Conservation (phyloP, 805 yeast genomes). For the Zygoascus flipseniorum region DNA sequence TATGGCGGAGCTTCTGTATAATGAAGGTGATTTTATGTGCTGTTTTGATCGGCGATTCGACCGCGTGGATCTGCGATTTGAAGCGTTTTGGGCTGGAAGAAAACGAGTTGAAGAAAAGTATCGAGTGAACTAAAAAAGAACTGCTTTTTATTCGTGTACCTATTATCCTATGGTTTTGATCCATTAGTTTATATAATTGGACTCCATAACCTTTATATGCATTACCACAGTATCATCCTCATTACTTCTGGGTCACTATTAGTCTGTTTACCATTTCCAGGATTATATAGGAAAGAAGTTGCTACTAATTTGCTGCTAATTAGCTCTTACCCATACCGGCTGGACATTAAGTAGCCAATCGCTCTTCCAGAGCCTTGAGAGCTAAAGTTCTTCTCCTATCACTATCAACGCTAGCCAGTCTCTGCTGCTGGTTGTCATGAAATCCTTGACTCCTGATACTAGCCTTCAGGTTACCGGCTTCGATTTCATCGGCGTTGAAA, state of each 20-base stretch:
- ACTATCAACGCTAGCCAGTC: constrained; percentile 21
- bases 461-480: constrained; percentile 65
- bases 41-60: constrained; percentile 35
- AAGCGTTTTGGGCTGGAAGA: constrained; percentile 22
- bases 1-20: constrained; percentile 32
- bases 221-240: background rate
- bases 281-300: no score
- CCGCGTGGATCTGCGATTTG: constrained; percentile 11
- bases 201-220: background rate
- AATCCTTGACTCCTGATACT: constrained; percentile 29
- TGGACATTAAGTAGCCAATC: constrained; percentile 5
- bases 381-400: constrained; percentile 30
- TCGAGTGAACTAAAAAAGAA: background rate
- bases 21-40: constrained; percentile 59
- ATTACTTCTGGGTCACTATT: background rate
- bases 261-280: background rate
- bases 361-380: constrained; percentile 26
- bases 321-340: background rate
- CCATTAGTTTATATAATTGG: background rate
- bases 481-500: constrained; percentile 62
- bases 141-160: background rate
- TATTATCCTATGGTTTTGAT: background rate
- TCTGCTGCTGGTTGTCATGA: constrained; percentile 2
- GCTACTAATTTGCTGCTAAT: no score
- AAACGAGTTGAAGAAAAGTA: constrained; percentile 9